Evolutionary conservation across 768 basidiomycete genomes (phyloP).

Genomic region (Pisolithus microcarpus): DNA sequence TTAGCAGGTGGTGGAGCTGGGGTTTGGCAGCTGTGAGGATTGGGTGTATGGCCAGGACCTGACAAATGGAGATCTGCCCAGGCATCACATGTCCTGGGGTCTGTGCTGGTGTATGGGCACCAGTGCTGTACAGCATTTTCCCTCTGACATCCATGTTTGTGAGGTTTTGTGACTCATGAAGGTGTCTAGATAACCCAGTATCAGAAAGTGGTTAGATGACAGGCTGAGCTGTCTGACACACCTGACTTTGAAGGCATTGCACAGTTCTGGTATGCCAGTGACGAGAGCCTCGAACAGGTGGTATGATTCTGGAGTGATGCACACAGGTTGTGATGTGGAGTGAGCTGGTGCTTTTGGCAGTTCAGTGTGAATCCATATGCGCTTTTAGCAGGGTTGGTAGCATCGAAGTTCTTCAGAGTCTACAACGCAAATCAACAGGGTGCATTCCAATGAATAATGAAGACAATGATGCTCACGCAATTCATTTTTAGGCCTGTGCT

Average conservation of each 20-base stretch:
- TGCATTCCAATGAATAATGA: too few relatives aligned
- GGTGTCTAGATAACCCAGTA: conserved; percentile 41
- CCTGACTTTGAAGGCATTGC: too few relatives aligned
- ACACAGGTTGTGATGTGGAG: too few relatives aligned
- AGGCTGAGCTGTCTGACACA: too few relatives aligned
- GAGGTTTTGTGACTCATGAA: conserved; percentile 67
- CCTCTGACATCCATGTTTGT: conserved; percentile 48
- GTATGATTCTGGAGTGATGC: too few relatives aligned
- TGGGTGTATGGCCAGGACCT: conserved; percentile 63
- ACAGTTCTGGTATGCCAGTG: too few relatives aligned
- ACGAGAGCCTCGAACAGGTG: too few relatives aligned
- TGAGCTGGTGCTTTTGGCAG: too few relatives aligned
- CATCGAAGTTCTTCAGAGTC: conserved; percentile 91
- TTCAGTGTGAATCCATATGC: conserved; percentile 94
- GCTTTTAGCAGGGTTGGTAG: conserved; percentile 89
- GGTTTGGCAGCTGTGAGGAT: conserved; percentile 57
- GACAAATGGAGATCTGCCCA: conserved; percentile 70
- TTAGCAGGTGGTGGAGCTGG: conserved; percentile 30
- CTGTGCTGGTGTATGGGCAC: conserved; percentile 68
- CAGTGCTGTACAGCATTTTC: conserved; percentile 74
- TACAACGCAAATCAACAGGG: too few relatives aligned
- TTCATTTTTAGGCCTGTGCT: too few relatives aligned
- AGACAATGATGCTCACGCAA: too few relatives aligned
- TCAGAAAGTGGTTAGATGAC: too few relatives aligned
- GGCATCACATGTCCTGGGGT: conserved; percentile 68